Percentiles rank a stretch among this genome's conserved stretches.
Conservation (phyloP, 768 basidiomycete species). For the Saitozyma podzolica region DNA sequence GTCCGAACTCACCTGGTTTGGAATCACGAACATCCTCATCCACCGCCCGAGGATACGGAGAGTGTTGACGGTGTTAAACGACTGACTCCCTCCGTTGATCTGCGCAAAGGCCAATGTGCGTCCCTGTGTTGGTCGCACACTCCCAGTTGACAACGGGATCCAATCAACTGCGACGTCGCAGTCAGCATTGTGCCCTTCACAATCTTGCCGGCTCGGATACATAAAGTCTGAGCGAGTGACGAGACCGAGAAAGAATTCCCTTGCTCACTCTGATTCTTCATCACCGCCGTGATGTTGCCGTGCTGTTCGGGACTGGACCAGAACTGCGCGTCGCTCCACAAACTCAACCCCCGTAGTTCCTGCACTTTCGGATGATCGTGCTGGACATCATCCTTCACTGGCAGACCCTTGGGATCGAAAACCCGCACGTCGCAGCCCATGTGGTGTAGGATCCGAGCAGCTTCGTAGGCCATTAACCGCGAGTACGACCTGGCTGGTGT, state of each 20-base stretch:
- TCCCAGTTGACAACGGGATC: conserved; percentile 50
- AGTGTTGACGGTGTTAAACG: conserved; percentile 51
- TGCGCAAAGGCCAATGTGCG: conserved; percentile 50
- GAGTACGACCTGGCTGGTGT: conserved; percentile 46
- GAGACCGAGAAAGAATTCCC: background rate
- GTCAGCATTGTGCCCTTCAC: too few relatives aligned
- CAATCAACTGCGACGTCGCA: conserved; percentile 44
- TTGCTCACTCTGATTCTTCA: conserved; percentile 51
- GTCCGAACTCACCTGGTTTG: conserved; percentile 27
- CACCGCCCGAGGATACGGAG: conserved; percentile 50
- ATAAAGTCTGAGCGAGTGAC: too few relatives aligned
- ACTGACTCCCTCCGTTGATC: conserved; percentile 43
- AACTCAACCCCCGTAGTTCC: conserved; percentile 38
- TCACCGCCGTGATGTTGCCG: conserved; percentile 50
- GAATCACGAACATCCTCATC: conserved; percentile 52
- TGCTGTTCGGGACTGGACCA: conserved; percentile 50
- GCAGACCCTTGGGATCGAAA: conserved; percentile 43
- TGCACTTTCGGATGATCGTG: conserved; percentile 41
- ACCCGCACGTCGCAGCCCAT: conserved; percentile 49
- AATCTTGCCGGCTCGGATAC: too few relatives aligned
- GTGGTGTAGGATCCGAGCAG: conserved; percentile 40
- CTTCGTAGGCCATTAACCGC: conserved; percentile 49
- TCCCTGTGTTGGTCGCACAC: conserved; percentile 52
- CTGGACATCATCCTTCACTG: conserved; percentile 37
- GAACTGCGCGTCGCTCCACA: conserved; percentile 39